Evolutionary conservation across 306 rosid genomes (phyloP).

Genomic region (Prunus persica): DNA sequence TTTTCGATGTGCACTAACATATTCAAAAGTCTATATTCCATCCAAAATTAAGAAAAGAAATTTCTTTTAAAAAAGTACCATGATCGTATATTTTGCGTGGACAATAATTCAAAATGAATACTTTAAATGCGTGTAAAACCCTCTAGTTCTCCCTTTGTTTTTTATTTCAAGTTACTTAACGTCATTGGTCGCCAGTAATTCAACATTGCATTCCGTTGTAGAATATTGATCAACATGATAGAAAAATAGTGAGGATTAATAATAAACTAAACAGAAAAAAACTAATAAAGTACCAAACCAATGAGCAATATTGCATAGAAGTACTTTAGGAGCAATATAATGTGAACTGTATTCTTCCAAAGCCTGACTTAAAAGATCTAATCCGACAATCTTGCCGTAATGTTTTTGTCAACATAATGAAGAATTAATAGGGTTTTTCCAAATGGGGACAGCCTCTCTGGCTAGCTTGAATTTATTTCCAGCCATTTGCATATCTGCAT

Average conservation of each 20-base stretch:
- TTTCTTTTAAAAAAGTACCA: no score
- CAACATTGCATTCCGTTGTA: background rate
- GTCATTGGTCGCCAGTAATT: background rate
- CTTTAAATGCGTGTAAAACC: background rate
- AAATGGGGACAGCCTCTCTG: background rate
- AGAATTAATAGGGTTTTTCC: background rate
- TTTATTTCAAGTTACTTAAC: slow-evolving; percentile 7
- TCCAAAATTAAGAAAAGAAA: background rate
- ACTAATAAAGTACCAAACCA: background rate
- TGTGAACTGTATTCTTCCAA: background rate
- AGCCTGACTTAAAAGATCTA: background rate
- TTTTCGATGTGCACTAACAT: background rate
- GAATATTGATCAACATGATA: background rate
- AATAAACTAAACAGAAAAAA: background rate
- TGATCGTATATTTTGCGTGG: background rate
- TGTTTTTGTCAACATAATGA: background rate
- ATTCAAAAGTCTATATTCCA: no score
- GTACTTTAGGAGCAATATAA: background rate
- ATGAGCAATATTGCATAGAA: slow-evolving; percentile 2
- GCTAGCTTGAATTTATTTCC: background rate
- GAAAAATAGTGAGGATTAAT: background rate
- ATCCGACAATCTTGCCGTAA: slow-evolving; percentile 17
- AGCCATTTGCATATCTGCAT: slow-evolving; percentile 7
- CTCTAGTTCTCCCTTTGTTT: background rate
- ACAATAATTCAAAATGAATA: background rate